Base-by-base conservation (phyloP, 2,329 filamentous ascomycete genomes). In the Seiridium unicorne region DNA sequence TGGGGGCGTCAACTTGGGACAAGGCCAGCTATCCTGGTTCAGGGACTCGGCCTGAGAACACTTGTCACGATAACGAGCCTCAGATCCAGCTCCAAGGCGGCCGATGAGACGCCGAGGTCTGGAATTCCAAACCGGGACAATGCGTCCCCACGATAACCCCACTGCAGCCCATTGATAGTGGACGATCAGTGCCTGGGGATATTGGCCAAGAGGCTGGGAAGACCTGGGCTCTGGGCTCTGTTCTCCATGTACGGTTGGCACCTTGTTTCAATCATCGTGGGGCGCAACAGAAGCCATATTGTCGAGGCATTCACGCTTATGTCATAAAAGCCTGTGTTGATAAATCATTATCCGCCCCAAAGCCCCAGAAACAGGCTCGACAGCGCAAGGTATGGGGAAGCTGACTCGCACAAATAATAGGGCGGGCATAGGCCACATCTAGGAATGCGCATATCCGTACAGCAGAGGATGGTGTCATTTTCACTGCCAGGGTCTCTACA, bases 41-140 rank as follows among this genome's bases (percentile, higher is more conserved):
- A 18, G 18, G 40, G 40, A 44, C 42, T 44, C 10, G 10, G 42
- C 13, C 26, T 38, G 11, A 36, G 10, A 31, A 48, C 7, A 35
- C 11, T 47, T 57, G 40, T 57, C 54, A 34, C 44, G 54, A 57
- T 57, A 57, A 57, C 35, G 18, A 42, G 44, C 42, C 26, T 57
- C 54, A 55, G 38, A 35, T 35, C 31, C n/a, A 57, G 54, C 54
- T 47, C 38, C 40, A 32, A 35, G 54, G 13, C 26, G 44, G 44
- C 54, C 54, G 44, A 57, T 42, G 54, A 57, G 42, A 36, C 54
- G 34, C 54, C 54, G 42, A 47, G 54, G 54, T 57, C 44, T 57
- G 54, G 54, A 35, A 46, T 46, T n/a, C 34, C 18, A 42, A 55
- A 42, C 51, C 51, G 38, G 38, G 36, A 31, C 36, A 34, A 44